Percentiles rank a stretch among this genome's conserved stretches.
These are phyloP conservation scores for Amphicarpaea edgeworthii DNA, from an alignment of 306 rosid genomes.

Conservation along the genomic window DNA sequence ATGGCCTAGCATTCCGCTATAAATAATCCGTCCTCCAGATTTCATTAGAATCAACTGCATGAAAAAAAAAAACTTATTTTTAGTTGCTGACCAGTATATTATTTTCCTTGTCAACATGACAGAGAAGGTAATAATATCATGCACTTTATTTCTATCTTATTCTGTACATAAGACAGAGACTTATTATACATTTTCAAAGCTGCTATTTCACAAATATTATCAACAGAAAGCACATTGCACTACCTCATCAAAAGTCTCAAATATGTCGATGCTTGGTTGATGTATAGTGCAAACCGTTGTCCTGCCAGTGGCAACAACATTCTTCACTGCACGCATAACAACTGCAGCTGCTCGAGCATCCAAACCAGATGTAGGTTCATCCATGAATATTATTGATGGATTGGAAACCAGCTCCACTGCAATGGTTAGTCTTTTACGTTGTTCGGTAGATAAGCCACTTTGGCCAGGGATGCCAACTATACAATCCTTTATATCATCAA, in stretches of 20 bases:
- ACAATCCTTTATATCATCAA: constrained; percentile 67
- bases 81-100: constrained; percentile 36
- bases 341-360: constrained; percentile 88
- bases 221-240: constrained; percentile 21
- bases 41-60: constrained; percentile 84
- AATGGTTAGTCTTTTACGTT: constrained; percentile 79
- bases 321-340: constrained; percentile 88
- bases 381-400: constrained; percentile 89
- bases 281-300: constrained; percentile 84
- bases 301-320: constrained; percentile 76
- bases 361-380: constrained; percentile 86
- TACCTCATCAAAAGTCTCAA: constrained; percentile 90
- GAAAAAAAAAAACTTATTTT: constrained; percentile 38
- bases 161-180: constrained; percentile 18
- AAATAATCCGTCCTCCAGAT: constrained; percentile 75
- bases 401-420: constrained; percentile 89
- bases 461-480: constrained; percentile 75
- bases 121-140: constrained; percentile 22
- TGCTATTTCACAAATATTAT: constrained; percentile 30
- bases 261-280: constrained; percentile 84
- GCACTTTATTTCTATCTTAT: neutral
- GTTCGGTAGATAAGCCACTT: constrained; percentile 84
- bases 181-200: constrained; percentile 11
- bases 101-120: constrained; percentile 36
- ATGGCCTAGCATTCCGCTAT: constrained; percentile 66